Percentiles rank a stretch among this genome's conserved stretches.
Evolutionary conservation across 2,329 filamentous ascomycete genomes (phyloP).

Genomic region (Diaporthe batatas): DNA sequence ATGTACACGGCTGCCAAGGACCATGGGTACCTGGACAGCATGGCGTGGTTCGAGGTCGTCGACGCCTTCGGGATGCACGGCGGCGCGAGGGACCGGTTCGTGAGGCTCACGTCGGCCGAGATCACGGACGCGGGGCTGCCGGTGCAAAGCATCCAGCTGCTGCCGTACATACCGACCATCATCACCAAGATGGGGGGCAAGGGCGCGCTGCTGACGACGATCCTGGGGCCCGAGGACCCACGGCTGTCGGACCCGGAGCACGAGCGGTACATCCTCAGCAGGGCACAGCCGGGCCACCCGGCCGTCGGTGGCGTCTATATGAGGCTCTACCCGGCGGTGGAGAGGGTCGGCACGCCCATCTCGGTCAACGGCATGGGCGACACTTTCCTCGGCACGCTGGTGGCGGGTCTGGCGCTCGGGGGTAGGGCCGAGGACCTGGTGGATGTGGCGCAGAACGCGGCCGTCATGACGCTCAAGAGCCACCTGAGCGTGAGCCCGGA

Average conservation of each 20-base stretch:
- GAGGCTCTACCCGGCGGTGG: conserved; percentile 75
- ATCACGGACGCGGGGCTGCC: conserved; percentile 87
- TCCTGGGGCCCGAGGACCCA: conserved; percentile 77
- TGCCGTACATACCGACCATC: conserved; percentile 89
- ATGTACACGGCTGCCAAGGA: conserved; percentile 81
- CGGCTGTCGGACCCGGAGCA: conserved; percentile 73
- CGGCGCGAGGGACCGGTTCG: conserved; percentile 79
- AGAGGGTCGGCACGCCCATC: conserved; percentile 77
- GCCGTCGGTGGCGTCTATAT: conserved; percentile 85
- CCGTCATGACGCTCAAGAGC: conserved; percentile 82
- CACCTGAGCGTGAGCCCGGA: conserved; percentile 77
- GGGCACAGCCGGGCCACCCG: conserved; percentile 66
- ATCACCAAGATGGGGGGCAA: conserved; percentile 84
- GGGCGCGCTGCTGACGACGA: conserved; percentile 81
- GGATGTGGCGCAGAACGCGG: conserved; percentile 84
- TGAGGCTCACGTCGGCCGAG: conserved; percentile 72
- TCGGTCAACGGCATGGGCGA: conserved; percentile 97
- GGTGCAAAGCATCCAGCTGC: conserved; percentile 84
- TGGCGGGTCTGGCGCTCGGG: conserved; percentile 80
- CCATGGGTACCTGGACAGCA: conserved; percentile 74
- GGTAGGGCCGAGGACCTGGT: conserved; percentile 73
- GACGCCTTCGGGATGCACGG: conserved; percentile 82
- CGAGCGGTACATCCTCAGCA: conserved; percentile 78
- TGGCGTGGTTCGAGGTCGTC: conserved; percentile 83
- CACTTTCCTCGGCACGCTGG: conserved; percentile 87